Evolutionary conservation across 139 green algal genomes (phyloP), one percentile per base, ranked within the genome.

Genomic region (Closterium sp.): DNA sequence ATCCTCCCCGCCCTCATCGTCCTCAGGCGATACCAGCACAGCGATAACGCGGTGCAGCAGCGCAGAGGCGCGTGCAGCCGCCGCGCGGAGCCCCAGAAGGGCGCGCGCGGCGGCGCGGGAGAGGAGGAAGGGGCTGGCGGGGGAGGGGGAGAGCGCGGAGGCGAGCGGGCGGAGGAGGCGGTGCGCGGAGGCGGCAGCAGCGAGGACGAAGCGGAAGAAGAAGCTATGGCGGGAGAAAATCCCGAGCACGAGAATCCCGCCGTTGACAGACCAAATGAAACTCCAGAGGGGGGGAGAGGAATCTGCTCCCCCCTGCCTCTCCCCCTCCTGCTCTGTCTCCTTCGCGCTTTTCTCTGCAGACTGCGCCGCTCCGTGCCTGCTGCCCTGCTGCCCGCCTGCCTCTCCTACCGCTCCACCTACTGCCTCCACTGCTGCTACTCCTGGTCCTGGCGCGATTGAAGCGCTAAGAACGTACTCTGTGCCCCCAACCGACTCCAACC

Each of bases 181-280:
- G 62, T 79, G 62, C 17, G 62, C 62, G 62, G 62, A 79, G 17
- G 62, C 62, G 62, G 62, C 62, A 6, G 62, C 62, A 22, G 42
- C 31, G 27, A 92, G 29, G 29, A 87, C 89, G 31, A 88, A 28
- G n/a, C 27, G 50, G 89, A 85, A 91, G n/a, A 92, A 92, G 34
- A 92, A 92, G 70, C 89, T 92, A 50, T 89, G 85, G 27, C 89
- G 38, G 27, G 89, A 86, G 28, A 92, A 88, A 0, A 92, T 29
- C 10, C 42, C 89, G 38, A 92, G 50, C 45, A 92, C 31, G 28
- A 92, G 30, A 88, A 92, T 34, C 10, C 89, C 89, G 24, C 89
- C 89, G 9, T 92, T 92, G 27, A 92, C 89, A 0, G 89, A 92
- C 70, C 85, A 92, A 9, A 92, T 89, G 42, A 50, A 92, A 30